Base-by-base conservation (phyloP, 2,329 filamentous ascomycete genomes). In the Clarireedia paspali region DNA sequence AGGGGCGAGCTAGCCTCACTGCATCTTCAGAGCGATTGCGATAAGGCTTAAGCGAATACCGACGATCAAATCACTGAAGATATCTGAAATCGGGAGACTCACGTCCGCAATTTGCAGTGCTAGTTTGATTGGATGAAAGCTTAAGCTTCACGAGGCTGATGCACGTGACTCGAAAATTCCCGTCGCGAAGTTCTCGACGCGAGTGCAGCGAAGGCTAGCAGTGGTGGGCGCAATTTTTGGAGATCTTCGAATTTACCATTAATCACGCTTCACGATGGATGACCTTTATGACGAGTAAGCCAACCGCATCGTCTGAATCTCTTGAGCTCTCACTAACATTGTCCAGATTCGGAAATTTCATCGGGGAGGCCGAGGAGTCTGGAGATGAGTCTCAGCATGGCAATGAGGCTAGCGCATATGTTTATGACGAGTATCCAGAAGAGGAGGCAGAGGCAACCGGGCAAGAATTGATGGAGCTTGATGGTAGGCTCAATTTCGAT, bases 211-310 rank as follows among this genome's bases (percentile, higher is more conserved):
- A 34, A 42, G 14, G 56, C 27, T 53, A 24, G 40, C 58, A 20
- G 51, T 55, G 44, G 46, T 58, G 42, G 55, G 58, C 60, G 57
- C 60, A 61, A 61, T 42, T 26, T 39, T 26, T 50, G 23, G 40
- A 38, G 15, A 6, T 34, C 40, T 40, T 48, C 36, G 42, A 55
- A 42, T 55, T 24, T 45, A 48, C 23, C 15, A 23, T 27, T 26
- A 47, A 61, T 20, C 12, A 34, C 30, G 10, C 30, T 34, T 49
- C n/a, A 40, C 10, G 66, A 94, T 96, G 91, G 91, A 96, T 77
- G 91, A 96, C 74, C 84, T 96, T 66, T 96, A 97, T 72, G 92
- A 97, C 76, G 92, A 97, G 89, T 95, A 76, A 61, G 75, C 63
- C 63, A 40, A 17, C 26, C 64, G 9, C 2, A 34, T 34, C 12